phyloP scores from a whole-genome alignment of 169 alveolate species.

The Pseudocohnilembus persalinus region DNA sequence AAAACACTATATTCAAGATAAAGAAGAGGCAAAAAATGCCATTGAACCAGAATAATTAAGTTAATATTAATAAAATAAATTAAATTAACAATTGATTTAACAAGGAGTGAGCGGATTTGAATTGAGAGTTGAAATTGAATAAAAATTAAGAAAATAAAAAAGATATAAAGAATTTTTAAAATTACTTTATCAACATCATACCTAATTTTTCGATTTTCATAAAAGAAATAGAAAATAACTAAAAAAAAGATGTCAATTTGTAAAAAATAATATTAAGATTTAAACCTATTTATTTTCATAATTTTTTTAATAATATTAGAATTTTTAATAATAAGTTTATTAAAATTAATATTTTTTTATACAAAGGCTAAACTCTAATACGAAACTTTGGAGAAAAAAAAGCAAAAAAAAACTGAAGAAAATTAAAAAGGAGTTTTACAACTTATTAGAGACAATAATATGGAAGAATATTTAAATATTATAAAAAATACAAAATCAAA shows the following conservation, averaged over 20 bases:
- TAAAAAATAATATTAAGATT: not conserved
- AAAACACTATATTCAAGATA: not conserved
- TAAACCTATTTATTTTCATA: not conserved
- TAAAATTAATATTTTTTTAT: constrained; percentile 59
- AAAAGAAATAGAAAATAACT: constrained; percentile 55
- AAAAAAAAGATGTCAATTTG: constrained; percentile 20
- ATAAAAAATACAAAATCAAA: constrained; percentile 92
- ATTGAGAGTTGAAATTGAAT: not conserved
- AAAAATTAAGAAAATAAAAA: constrained; percentile 60
- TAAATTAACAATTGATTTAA: too few relatives aligned
- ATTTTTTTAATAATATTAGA: not conserved
- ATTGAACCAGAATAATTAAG: not conserved
- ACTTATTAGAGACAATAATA: constrained; percentile 87
- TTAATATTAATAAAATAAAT: too few relatives aligned
- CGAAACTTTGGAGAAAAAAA: constrained; percentile 68
- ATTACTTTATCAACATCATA: constrained; percentile 65
- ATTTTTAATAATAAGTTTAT: constrained; percentile 1
- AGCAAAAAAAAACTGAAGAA: constrained; percentile 72
- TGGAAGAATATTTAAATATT: constrained; percentile 89
- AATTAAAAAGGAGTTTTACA: constrained; percentile 74
- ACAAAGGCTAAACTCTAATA: constrained; percentile 60
- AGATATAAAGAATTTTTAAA: constrained; percentile 75
- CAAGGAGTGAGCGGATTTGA: not conserved
- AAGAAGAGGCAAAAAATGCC: not conserved
- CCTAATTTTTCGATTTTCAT: constrained; percentile 75